Conservation (phyloP, 2,329 filamentous ascomycete genomes). For the Moelleriella libera region DNA sequence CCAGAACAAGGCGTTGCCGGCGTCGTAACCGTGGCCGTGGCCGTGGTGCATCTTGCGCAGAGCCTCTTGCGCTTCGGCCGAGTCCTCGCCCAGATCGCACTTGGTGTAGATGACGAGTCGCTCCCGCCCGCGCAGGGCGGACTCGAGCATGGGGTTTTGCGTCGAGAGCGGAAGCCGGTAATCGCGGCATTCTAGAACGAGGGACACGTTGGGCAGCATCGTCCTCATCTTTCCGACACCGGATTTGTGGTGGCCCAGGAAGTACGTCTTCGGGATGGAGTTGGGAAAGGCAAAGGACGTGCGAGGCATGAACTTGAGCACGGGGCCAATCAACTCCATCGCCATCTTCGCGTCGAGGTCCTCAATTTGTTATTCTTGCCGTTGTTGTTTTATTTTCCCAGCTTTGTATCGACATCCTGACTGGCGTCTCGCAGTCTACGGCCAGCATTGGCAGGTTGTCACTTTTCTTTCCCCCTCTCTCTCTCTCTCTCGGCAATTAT, state of each 20-base stretch:
- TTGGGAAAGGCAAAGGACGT: constrained; percentile 54
- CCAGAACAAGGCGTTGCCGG: constrained; percentile 28
- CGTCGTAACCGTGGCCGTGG: constrained; percentile 12
- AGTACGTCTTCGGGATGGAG: constrained; percentile 79
- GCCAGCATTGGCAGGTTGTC: too few species aligned
- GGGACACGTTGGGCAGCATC: constrained; percentile 64
- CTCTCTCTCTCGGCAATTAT: too few species aligned
- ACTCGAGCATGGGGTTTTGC: constrained; percentile 80
- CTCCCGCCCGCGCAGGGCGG: constrained; percentile 54
- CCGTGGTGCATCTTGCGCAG: constrained; percentile 11
- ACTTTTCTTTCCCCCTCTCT: too few species aligned
- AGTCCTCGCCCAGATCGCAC: constrained; percentile 50
- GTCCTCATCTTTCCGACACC: constrained; percentile 73
- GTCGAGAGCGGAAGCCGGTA: constrained; percentile 81
- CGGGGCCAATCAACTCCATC: too few species aligned
- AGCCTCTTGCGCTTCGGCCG: constrained; percentile 9
- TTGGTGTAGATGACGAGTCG: constrained; percentile 88
- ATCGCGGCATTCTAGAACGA: constrained; percentile 91
- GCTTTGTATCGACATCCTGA: too few species aligned
- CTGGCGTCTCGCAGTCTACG: too few species aligned
- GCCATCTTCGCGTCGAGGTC: not conserved
- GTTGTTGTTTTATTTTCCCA: too few species aligned
- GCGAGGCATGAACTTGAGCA: constrained; percentile 53
- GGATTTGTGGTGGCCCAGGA: constrained; percentile 79
- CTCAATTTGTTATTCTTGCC: too few species aligned